Base-by-base conservation (phyloP, 2,329 filamentous ascomycete species). In the Fusarium secorum region DNA sequence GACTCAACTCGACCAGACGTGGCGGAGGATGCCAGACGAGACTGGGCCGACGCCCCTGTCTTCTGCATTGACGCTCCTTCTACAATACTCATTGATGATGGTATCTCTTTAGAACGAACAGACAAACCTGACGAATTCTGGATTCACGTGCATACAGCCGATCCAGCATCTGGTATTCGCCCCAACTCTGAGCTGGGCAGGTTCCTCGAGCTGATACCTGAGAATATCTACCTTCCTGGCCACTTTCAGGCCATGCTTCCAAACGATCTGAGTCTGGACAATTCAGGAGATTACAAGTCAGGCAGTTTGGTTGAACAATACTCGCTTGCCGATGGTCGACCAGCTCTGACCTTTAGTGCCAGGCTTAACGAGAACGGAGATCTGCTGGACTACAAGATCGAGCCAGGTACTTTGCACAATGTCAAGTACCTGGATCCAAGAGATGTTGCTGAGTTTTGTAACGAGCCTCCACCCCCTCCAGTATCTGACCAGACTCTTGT, bases 91-190 rank as follows among this genome's bases (percentile, higher is more conserved):
- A 91, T 96, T 63, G 93, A 97, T 72, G 93, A 97, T 76, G 93
- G 90, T 3, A 81, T 97, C 13, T 95, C 93, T 2, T 76, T 96
- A 11, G 90, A 94, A 76, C 78, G 80, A 48, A 86, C 90, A 2
- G 80, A 83, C 7, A 82, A 79, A 22, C 67, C 84, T 24, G 77
- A 84, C 54, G 85, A 91, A 71, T 89, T 88, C 75, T 96, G 93
- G 93, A 83, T 95, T 33, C 92, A 94, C 75, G 81, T 94, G 35
- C 93, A 96, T 78, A 87, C 92, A 44, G 93, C 93, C 18, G 93
- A 96, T 75, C 93, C 93, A 13, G 91, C 91, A 5, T 92, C 93
- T 9, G 87, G 88, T 64, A 88, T 96, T 68, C 74, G 82, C 24
- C 87, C 88, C 22, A 83, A 88, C 26, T 88, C 89, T 39, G 81